Conservation (phyloP, 306 rosid species). For the Quercus bicolor region DNA sequence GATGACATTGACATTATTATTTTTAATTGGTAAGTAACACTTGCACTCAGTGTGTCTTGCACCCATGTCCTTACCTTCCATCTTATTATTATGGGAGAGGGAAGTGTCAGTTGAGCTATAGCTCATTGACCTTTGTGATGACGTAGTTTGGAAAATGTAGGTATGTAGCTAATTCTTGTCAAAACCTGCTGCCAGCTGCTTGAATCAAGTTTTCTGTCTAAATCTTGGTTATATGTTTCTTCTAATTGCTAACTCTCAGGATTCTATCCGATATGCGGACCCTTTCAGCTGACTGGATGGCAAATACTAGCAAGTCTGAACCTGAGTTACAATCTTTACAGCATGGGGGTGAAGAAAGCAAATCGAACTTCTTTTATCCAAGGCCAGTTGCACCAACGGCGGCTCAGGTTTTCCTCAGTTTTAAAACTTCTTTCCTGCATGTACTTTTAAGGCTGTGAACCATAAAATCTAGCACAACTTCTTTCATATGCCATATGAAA, state of each 20-base stretch:
- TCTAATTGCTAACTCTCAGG: constrained; percentile 55
- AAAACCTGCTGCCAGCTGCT: not conserved
- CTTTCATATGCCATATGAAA: too few species aligned
- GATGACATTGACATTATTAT: too few species aligned
- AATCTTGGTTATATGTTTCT: constrained; percentile 19
- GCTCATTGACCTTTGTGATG: too few species aligned
- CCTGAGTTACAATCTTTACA: constrained; percentile 72
- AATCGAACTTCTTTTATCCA: constrained; percentile 74
- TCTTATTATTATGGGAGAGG: too few species aligned
- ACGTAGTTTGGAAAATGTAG: not conserved
- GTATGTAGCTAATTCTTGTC: not conserved
- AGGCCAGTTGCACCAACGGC: constrained; percentile 97
- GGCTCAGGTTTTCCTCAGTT: constrained; percentile 67
- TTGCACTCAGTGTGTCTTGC: too few species aligned
- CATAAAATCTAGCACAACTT: too few species aligned
- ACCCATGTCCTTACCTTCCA: too few species aligned
- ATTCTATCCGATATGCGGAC: constrained; percentile 99
- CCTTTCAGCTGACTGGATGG: constrained; percentile 99
- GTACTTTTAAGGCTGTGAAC: too few species aligned
- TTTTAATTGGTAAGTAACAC: too few species aligned
- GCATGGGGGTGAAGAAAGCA: constrained; percentile 95
- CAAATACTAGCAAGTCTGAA: constrained; percentile 82
- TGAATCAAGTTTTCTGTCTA: not conserved
- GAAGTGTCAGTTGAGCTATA: too few species aligned
- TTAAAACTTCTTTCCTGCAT: constrained; percentile 7